Evolutionary conservation across 2,329 filamentous ascomycete species (phyloP).

Genomic region (Penicillium vulpinum): DNA sequence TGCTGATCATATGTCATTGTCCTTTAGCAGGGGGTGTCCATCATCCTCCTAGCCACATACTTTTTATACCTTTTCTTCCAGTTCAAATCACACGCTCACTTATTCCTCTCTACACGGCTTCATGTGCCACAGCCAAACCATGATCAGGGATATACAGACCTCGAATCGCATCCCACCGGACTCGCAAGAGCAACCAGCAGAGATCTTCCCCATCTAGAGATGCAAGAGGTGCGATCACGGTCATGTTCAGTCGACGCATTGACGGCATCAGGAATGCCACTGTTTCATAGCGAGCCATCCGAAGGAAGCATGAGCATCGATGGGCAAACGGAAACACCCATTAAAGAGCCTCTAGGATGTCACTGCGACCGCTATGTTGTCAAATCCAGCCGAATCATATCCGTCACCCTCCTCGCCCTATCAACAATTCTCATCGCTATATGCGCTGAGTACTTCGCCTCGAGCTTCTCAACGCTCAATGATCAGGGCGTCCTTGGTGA

Average conservation of each 20-base stretch:
- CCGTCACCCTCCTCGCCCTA: conserved; percentile 59
- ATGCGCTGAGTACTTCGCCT: conserved; percentile 70
- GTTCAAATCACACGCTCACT: conserved; percentile 5
- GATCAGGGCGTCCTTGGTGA: conserved; percentile 58
- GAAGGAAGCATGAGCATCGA: not conserved
- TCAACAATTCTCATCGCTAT: conserved; percentile 66
- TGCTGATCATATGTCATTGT: conserved; percentile 64
- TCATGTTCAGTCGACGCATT: conserved; percentile 3
- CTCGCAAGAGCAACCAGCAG: conserved; percentile 2
- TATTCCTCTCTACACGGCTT: not conserved
- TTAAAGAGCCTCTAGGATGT: not conserved
- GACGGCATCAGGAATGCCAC: conserved; percentile 7
- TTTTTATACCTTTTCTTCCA: conserved; percentile 21
- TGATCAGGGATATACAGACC: conserved; percentile 1
- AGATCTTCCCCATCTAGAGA: conserved; percentile 5
- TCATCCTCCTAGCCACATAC: not conserved
- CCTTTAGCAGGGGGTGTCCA: conserved; percentile 67
- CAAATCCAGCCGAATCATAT: conserved; percentile 3
- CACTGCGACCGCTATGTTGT: conserved; percentile 1
- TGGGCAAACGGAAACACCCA: not conserved
- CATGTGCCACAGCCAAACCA: not conserved
- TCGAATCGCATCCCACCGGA: conserved; percentile 7
- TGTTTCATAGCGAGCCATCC: not conserved
- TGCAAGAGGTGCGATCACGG: conserved; percentile 12
- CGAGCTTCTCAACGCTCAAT: conserved; percentile 65